Evolutionary conservation across 345 rosid genomes (phyloP).

Genomic region (Aquilaria malaccensis): DNA sequence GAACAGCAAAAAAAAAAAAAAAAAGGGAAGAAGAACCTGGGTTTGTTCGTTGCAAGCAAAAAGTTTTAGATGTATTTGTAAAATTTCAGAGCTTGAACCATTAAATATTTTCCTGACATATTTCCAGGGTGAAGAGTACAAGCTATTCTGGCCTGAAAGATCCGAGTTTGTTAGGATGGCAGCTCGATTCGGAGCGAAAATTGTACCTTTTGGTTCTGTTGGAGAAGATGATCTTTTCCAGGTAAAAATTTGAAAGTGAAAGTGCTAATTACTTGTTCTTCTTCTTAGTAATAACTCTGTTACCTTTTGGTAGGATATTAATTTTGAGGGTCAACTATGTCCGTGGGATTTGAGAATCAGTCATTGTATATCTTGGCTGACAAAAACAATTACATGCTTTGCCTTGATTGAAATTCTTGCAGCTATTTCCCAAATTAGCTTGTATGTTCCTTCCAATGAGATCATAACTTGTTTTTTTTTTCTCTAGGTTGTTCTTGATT

Average conservation of each 20-base stretch:
- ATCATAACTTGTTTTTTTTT: not conserved
- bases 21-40: not conserved
- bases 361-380: not conserved
- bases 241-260: constrained; percentile 21
- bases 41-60: not conserved
- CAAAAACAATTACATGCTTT: no score
- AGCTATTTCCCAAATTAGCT: no score
- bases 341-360: no score
- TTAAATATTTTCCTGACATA: not conserved
- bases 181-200: constrained; percentile 73
- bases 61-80: not conserved
- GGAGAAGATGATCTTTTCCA: constrained; percentile 75
- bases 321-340: not conserved
- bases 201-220: constrained; percentile 62
- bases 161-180: constrained; percentile 80
- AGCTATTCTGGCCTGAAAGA: constrained; percentile 70
- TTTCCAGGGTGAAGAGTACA: constrained; percentile 68
- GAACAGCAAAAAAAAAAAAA: no score
- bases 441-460: no score
- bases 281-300: no score
- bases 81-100: constrained; percentile 3
- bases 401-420: no score
- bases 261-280: no score
- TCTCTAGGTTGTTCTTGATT: constrained; percentile 37
- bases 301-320: not conserved